Evolutionary conservation across 2,329 filamentous ascomycete genomes (phyloP).

Genomic region (Dactylellina cionopaga): DNA sequence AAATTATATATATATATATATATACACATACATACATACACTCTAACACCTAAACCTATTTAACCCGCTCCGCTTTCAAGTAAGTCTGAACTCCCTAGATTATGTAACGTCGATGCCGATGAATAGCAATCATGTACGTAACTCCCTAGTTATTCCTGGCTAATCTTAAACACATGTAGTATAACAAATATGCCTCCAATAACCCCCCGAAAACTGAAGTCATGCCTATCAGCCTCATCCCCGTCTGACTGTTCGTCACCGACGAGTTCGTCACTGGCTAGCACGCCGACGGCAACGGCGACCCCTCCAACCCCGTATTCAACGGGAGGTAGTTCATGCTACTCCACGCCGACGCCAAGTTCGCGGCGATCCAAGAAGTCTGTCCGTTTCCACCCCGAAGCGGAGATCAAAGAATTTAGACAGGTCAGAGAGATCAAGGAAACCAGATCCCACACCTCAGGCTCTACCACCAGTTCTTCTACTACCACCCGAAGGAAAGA

Average conservation of each 20-base stretch:
- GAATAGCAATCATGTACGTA: not conserved
- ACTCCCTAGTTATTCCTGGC: too few species aligned
- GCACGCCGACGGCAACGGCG: conserved; percentile 36
- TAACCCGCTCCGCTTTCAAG: conserved; percentile 4
- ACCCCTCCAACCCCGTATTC: conserved; percentile 49
- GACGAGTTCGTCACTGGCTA: conserved; percentile 37
- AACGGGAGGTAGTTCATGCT: conserved; percentile 43
- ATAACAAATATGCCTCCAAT: conserved; percentile 44
- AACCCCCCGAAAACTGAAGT: conserved; percentile 49
- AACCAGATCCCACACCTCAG: conserved; percentile 28
- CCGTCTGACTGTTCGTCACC: conserved; percentile 52
- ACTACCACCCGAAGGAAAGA: conserved; percentile 24
- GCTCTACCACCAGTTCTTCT: conserved; percentile 25
- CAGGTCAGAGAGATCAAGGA: conserved; percentile 42
- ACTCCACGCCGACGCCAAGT: conserved; percentile 44
- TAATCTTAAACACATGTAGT: not conserved
- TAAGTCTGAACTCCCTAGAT: conserved; percentile 16
- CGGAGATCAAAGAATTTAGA: conserved; percentile 45
- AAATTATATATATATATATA: conserved; percentile 22
- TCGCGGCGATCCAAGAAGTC: conserved; percentile 40
- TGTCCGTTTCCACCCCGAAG: conserved; percentile 47
- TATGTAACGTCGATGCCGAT: not conserved
- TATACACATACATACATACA: not conserved
- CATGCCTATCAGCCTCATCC: conserved; percentile 48
- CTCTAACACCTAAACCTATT: not conserved